phyloP scores from a whole-genome alignment of 805 yeast species.

The Sugiyamaella mastotermitis region DNA sequence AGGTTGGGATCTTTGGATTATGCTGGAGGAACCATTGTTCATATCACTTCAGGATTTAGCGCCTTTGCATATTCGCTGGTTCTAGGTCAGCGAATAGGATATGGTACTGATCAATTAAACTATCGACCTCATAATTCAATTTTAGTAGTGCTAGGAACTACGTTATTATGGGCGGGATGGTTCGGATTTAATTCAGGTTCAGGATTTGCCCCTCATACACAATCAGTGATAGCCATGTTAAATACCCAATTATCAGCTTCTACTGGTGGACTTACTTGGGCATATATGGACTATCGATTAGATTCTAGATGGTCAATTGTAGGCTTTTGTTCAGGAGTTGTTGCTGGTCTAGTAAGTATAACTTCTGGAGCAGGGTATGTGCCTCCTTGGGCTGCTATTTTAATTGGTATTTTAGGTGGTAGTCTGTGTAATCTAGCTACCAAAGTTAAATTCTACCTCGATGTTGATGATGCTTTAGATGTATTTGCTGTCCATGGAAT shows the following conservation, averaged over 20 bases:
- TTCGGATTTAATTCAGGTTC: slow-evolving; percentile 75
- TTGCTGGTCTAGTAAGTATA: slow-evolving; percentile 90
- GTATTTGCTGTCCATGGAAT: slow-evolving; percentile 89
- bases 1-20: slow-evolving; percentile 60
- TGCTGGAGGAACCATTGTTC: slow-evolving; percentile 78
- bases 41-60: slow-evolving; percentile 62
- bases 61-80: slow-evolving; percentile 63
- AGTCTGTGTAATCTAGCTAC: slow-evolving; percentile 79
- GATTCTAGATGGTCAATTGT: slow-evolving; percentile 90
- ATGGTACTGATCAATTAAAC: slow-evolving; percentile 50
- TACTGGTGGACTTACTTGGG: slow-evolving; percentile 41
- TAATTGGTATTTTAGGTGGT: slow-evolving; percentile 70
- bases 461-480: slow-evolving; percentile 92
- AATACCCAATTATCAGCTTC: slow-evolving; percentile 51
- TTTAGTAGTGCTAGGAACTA: slow-evolving; percentile 63
- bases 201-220: slow-evolving; percentile 31
- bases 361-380: slow-evolving; percentile 97
- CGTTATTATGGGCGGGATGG: slow-evolving; percentile 71
- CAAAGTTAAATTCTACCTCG: slow-evolving; percentile 63
- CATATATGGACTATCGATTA: slow-evolving; percentile 38
- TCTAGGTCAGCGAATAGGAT: slow-evolving; percentile 63
- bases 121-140: slow-evolving; percentile 63
- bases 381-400: slow-evolving; percentile 74
- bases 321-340: slow-evolving; percentile 89
- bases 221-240: slow-evolving; percentile 39